These are phyloP conservation scores for Mitragyna speciosa DNA, from an alignment of 257 asterid genomes.

Conservation along the genomic window DNA sequence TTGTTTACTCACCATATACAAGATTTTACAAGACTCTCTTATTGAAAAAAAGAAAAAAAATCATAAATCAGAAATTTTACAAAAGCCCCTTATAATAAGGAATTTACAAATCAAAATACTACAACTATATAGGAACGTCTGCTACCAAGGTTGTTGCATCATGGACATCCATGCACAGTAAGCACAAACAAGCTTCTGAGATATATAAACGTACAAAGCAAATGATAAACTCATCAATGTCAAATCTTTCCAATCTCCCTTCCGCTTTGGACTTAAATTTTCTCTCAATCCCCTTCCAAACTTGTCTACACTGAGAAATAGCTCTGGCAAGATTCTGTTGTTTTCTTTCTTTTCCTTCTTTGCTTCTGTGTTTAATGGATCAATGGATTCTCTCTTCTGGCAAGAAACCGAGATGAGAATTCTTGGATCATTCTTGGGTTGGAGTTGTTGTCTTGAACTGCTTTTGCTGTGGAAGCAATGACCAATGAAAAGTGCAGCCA, in stretches of 20 bases:
- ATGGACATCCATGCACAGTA: conserved; percentile 77
- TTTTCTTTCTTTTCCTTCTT: conserved; percentile 32
- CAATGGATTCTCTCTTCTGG: conserved; percentile 33
- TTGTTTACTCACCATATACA: neutral
- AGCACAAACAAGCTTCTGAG: conserved; percentile 92
- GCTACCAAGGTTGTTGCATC: conserved; percentile 49
- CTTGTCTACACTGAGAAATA: conserved; percentile 39
- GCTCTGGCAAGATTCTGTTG: conserved; percentile 29
- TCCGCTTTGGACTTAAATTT: conserved; percentile 66
- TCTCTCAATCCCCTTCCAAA: conserved; percentile 55
- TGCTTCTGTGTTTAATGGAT: conserved; percentile 16
- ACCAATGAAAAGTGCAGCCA: conserved; percentile 27
- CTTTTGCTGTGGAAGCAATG: conserved; percentile 12
- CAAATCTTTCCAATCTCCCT: conserved; percentile 94
- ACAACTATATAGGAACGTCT: neutral
- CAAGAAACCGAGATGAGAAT: conserved; percentile 31
- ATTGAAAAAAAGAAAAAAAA: neutral
- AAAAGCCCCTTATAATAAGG: neutral
- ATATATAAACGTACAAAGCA: conserved; percentile 84
- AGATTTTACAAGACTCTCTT: neutral
- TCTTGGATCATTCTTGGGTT: conserved; percentile 10
- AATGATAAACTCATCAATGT: conserved; percentile 79
- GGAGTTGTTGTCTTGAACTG: conserved; percentile 11
- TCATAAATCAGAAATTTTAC: neutral
- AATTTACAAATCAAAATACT: neutral